Evolutionary conservation across 108 stramenopile genomes (phyloP).

Genomic region (Hondaea fermentalgiana): DNA sequence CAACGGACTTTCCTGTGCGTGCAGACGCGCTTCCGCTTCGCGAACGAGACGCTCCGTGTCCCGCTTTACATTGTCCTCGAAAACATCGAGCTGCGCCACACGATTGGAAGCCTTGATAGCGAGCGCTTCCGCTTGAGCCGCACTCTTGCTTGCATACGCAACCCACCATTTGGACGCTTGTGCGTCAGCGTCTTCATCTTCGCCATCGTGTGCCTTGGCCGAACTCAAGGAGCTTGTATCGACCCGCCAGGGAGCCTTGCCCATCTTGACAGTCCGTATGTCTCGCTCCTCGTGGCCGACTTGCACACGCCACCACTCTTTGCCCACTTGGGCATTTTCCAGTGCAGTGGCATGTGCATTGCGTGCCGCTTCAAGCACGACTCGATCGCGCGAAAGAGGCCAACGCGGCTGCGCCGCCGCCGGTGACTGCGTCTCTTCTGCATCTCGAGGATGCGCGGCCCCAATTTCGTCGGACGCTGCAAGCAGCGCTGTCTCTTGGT

Average conservation of each 20-base stretch:
- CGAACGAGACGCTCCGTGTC: not conserved
- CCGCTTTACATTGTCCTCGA: not conserved
- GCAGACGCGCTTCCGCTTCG: not conserved
- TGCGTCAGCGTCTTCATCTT: not conserved
- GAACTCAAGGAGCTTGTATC: not conserved
- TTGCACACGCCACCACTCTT: conserved; percentile 15
- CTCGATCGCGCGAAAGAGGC: not conserved
- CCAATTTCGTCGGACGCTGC: not conserved
- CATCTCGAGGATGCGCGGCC: not conserved
- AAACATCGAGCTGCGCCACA: not conserved
- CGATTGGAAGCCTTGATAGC: not conserved
- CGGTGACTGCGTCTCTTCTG: too few relatives aligned
- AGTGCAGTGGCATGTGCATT: not conserved
- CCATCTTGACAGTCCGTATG: not conserved
- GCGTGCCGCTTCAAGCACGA: not conserved
- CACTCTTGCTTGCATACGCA: not conserved
- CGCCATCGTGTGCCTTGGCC: not conserved
- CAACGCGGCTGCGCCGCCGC: not conserved
- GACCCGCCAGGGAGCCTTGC: not conserved
- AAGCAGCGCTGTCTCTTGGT: too few relatives aligned
- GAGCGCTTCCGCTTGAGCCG: not conserved
- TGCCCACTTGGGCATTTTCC: not conserved
- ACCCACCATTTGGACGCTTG: not conserved
- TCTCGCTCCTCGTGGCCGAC: not conserved
- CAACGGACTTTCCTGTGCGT: not conserved